phyloP scores from a whole-genome alignment of 179 eudicot genomes.

The Gypsophila paniculata region DNA sequence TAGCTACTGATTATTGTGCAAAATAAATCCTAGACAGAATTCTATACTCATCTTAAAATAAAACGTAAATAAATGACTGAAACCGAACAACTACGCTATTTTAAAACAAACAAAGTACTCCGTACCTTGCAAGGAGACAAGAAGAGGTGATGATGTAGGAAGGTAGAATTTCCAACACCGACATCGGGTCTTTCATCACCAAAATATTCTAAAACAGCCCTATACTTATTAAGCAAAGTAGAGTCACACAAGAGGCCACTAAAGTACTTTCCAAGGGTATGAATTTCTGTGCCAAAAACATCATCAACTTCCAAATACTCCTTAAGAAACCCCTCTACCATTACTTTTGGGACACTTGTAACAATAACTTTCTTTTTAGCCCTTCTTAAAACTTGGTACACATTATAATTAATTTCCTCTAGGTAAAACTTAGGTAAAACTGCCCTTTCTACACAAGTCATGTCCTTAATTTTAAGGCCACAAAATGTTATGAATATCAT shows the following conservation, averaged over 20 bases:
- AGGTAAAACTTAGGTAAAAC: slow-evolving; percentile 87
- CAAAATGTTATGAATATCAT: slow-evolving; percentile 85
- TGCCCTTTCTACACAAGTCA: slow-evolving; percentile 63
- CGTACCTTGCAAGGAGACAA: slow-evolving; percentile 72
- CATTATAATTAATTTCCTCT: slow-evolving; percentile 56
- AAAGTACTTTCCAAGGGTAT: slow-evolving; percentile 43
- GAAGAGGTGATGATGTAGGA: slow-evolving; percentile 42
- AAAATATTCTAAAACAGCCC: slow-evolving; percentile 51
- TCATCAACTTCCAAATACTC: slow-evolving; percentile 61
- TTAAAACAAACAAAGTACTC: not conserved
- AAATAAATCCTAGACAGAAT: too few relatives aligned
- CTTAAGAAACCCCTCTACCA: slow-evolving; percentile 76
- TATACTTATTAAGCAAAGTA: slow-evolving; percentile 53
- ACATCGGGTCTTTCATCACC: slow-evolving; percentile 54
- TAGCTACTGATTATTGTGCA: too few relatives aligned
- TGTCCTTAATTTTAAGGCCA: slow-evolving; percentile 59
- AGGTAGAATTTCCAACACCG: slow-evolving; percentile 55
- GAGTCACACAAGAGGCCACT: slow-evolving; percentile 41
- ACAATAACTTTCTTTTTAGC: slow-evolving; percentile 42
- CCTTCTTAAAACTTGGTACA: slow-evolving; percentile 43
- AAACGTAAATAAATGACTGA: too few relatives aligned
- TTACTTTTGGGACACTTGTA: slow-evolving; percentile 71
- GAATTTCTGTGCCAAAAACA: slow-evolving; percentile 70
- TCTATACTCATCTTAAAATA: too few relatives aligned
- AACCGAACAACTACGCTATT: not conserved